A percentile compares a stretch with the other conserved stretches of the same genome.
Evolutionary conservation across 352 stramenopile genomes (phyloP).

Genomic region (Globisporangium viniferum): DNA sequence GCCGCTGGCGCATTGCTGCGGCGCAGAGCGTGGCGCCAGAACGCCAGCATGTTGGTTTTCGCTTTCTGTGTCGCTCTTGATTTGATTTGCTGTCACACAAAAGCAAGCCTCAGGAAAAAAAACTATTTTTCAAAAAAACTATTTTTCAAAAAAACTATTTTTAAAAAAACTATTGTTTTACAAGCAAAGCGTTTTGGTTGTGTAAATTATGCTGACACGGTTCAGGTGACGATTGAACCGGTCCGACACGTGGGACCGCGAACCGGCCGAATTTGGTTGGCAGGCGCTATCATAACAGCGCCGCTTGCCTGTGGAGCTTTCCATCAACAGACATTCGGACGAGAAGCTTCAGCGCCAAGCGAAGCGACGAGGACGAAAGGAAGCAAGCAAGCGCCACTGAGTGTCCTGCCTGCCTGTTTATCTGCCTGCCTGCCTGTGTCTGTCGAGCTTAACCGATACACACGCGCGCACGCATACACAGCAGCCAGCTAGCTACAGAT

Average conservation of each 20-base stretch:
- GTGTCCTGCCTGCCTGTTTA: constrained; percentile 1
- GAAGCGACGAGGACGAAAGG: constrained; percentile 8
- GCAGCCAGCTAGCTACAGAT: background rate
- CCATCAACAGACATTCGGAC: constrained; percentile 9
- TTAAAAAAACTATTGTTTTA: background rate
- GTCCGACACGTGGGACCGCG: background rate
- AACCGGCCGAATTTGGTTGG: constrained; percentile 12
- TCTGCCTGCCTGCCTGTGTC: background rate
- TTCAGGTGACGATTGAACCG: background rate
- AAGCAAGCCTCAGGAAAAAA: background rate
- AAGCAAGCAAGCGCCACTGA: background rate
- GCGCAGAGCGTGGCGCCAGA: background rate
- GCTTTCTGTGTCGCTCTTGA: background rate
- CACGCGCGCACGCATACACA: constrained; percentile 1
- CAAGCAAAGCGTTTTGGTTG: too few species aligned
- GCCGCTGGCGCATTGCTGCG: background rate
- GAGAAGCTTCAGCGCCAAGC: constrained; percentile 5
- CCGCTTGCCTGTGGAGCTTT: background rate
- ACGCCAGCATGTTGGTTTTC: background rate
- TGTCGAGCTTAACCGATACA: background rate
- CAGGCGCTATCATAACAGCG: constrained; percentile 4
- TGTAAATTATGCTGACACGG: background rate
- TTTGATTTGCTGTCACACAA: background rate
- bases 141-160: background rate
- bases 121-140: background rate